A percentile compares a stretch with the other conserved stretches of the same genome.
phyloP scores from a whole-genome alignment of 495 filamentous ascomycete species.

The Xanthoparmelia taractica region DNA sequence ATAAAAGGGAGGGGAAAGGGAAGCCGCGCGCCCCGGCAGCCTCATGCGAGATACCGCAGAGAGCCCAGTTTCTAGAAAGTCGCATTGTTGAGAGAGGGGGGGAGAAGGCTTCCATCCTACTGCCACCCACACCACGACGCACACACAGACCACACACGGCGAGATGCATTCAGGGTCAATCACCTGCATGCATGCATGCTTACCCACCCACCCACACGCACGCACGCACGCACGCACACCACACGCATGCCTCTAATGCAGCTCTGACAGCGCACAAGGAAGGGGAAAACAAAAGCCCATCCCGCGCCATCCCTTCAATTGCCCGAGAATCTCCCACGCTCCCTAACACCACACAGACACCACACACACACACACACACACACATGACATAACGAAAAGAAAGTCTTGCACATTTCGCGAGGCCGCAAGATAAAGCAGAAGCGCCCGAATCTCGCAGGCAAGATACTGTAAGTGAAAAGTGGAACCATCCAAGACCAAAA shows the following conservation, averaged over 20 bases:
- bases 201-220: too few relatives aligned
- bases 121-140: neutral
- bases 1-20: too few relatives aligned
- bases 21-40: too few relatives aligned
- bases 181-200: neutral
- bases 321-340: neutral
- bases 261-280: conserved; percentile 2
- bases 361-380: too few relatives aligned
- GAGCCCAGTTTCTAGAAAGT: too few relatives aligned
- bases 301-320: neutral
- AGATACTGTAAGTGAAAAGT: neutral
- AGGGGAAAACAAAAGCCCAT: neutral
- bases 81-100: neutral
- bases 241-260: neutral
- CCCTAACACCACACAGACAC: too few relatives aligned
- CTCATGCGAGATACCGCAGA: neutral
- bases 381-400: too few relatives aligned
- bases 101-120: neutral
- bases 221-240: neutral
- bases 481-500: neutral
- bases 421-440: neutral
- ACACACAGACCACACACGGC: too few relatives aligned
- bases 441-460: neutral
- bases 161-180: neutral
- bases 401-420: too few relatives aligned